Evolutionary conservation across 169 alveolate genomes (phyloP), one percentile per base, ranked within the genome.

Genomic region (Plasmodium coatneyi): DNA sequence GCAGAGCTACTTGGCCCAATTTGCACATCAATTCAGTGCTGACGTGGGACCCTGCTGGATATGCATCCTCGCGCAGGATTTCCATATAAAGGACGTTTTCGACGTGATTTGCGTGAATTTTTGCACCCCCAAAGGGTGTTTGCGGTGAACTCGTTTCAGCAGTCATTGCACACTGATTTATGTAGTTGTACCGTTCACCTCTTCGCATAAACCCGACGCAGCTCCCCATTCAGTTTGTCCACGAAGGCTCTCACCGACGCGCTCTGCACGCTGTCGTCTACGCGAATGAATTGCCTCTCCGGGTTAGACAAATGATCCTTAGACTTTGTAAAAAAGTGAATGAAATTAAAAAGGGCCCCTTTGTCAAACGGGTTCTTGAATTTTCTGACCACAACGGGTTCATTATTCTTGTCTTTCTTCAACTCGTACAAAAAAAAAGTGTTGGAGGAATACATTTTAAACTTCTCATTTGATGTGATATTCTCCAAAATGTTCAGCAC

Each of bases 281-380:
- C 66, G 4, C 46, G 43, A 36, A 87, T 87, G 49, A 54, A 87
- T 25, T 76, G 39, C n/a, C 46, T 25, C 80, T 87, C 34, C 49
- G 30, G 66, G 66, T 41, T 22, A 5, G 46, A 34, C 43, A 87
- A 78, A 22, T 79, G 22, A 1, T 39, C 25, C 16, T 87, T 87
- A 14, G 93, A 87, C 46, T 87, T 87, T 56, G 72, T 87, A 43
- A 87, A 79, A 78, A 87, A 87, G 19, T 87, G 22, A 56, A 87
- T 14, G 9, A 87, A 36, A 16, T 87, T 87, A 16, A 78, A 16
- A 43, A 28, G 43, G 0, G 28, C 71, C 16, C 93, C 93, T 22
- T 41, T 72, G 19, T 87, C 93, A 87, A 87, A 87, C n/a, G 93
- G 93, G 28, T 87, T 87, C 60, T 87, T 76, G 49, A 87, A 78